Percentiles rank a stretch among this genome's conserved stretches.
Conservation (phyloP, 768 basidiomycete genomes). For the Amanita pseudoporphyria region DNA sequence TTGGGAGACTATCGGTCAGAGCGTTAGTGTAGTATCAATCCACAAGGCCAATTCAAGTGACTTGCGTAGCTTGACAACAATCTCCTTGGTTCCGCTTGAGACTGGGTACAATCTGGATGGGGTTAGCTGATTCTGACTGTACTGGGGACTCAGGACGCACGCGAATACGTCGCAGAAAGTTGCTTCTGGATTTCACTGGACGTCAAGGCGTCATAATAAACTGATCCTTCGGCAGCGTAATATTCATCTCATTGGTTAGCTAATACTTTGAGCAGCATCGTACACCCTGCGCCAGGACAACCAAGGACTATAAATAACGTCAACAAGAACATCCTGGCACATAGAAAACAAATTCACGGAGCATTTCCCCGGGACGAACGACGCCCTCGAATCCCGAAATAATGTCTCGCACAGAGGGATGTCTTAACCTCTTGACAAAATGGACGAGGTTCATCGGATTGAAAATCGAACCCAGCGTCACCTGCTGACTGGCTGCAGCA, state of each 20-base stretch:
- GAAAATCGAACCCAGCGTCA: conserved; percentile 54
- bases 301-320: conserved; percentile 62
- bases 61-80: no score
- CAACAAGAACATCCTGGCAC: neutral
- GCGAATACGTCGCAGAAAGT: no score
- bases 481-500: conserved; percentile 40
- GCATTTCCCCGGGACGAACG: conserved; percentile 66
- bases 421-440: conserved; percentile 35
- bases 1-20: no score
- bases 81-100: no score
- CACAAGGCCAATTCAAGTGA: no score
- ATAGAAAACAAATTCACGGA: conserved; percentile 34
- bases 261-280: conserved; percentile 72
- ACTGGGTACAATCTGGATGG: no score
- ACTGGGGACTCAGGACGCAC: no score
- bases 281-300: conserved; percentile 78
- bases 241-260: conserved; percentile 69
- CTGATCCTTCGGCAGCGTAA: conserved; percentile 55
- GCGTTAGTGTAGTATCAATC: no score
- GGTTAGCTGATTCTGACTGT: no score
- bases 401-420: conserved; percentile 57
- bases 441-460: conserved; percentile 39
- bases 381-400: conserved; percentile 57
- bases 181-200: conserved; percentile 51
- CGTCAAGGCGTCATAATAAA: conserved; percentile 69